Base-by-base conservation (phyloP, 371 early-diverging fungal species). In the Mortierella sp. region DNA sequence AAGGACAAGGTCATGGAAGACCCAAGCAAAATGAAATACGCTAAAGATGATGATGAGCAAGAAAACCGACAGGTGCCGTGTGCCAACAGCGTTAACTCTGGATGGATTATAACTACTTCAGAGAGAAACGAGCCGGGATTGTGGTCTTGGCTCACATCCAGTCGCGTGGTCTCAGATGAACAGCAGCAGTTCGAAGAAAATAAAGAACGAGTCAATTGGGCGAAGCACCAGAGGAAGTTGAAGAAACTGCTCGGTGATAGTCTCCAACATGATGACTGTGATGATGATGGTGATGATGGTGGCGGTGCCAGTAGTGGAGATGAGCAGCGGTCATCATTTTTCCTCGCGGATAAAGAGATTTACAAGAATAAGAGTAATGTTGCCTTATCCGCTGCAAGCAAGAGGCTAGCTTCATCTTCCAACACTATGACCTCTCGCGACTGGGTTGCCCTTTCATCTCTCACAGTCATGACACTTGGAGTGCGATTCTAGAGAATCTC, bases 401-500 rank as follows among this genome's bases (percentile, higher is more conserved):
- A 49, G 9, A 5, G 3, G n/a, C 4, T 49, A 49, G 3, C 49
- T 16, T 49, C 39, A 39, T 4, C 49, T n/a, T 16, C 49, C 18
- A 49, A 3, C 26, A 24, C 62, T 24, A 14, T 70, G 45, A 11
- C 49, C 8, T 28, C 57, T 22, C 45, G 57, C 11, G 67, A 72
- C 45, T 59, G 59, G 73, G 62, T 40, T 35, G 57, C 58, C 0
- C 55, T 72, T 12, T 35, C 32, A 20, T 40, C 35, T 0, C n/a
- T 77, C 22, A 68, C 69, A 2, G 61, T 52, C 10, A 43, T 61
- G 4, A 43, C 73, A 12, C 14, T 77, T 12, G 43, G 28, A 0
- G 70, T 77, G 11, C 64, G 78, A 1, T 20, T 72, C 24, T 77
- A 73, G 73, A 60, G 58, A 20, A 72, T 77, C 39, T 52, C 64